Base-by-base conservation (phyloP, 805 yeast genomes). In the Saturnispora sanitii region DNA sequence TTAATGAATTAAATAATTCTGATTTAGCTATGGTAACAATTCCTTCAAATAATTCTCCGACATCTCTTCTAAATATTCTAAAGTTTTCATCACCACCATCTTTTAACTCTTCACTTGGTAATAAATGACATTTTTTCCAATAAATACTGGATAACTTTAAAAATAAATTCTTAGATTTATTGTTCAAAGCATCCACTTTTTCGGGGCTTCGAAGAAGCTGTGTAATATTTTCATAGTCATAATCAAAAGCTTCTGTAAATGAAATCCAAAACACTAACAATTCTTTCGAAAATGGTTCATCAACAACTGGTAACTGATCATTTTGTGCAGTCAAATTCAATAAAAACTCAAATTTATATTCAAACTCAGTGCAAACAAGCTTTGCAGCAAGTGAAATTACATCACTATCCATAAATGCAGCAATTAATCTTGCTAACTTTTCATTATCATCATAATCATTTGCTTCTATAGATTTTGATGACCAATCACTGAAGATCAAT, bases 11-110 rank as follows among this genome's bases (percentile, higher is more conserved):
- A 47, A 72, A 73, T 28, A 84, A 56, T 2, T 68, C 61, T 0
- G 57, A 41, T 29, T 82, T 84, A 28, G 85, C 65, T 4, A 83
- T 64, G 1, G 86, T 73, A 63, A 80, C 84, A 2, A 80, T 59
- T 0, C 75, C 66, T 41, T 86, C 92, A 47, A 84, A 73, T 29
- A 88, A 66, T 49, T 92, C 97, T 1, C 80, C 72, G 8, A 82
- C 80, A 45, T 82, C 90, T 25, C 74, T 62, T 49, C 96, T 70
- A 57, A 76, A 90, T 20, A 75, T 69, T 18, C 61, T 59, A 51
- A 87, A 84, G 48, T 81, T 94, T 8, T 62, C 59, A 19, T 51
- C 52, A n/a, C 59, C 51, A 2, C 59, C 51, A 2, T 56, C 56
- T 6, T 52, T 51, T 4, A 57, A 53, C 28, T 64, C 66, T 15